Base-by-base conservation (phyloP, 2,329 filamentous ascomycete species). In the Arthrobotrys megalospora region DNA sequence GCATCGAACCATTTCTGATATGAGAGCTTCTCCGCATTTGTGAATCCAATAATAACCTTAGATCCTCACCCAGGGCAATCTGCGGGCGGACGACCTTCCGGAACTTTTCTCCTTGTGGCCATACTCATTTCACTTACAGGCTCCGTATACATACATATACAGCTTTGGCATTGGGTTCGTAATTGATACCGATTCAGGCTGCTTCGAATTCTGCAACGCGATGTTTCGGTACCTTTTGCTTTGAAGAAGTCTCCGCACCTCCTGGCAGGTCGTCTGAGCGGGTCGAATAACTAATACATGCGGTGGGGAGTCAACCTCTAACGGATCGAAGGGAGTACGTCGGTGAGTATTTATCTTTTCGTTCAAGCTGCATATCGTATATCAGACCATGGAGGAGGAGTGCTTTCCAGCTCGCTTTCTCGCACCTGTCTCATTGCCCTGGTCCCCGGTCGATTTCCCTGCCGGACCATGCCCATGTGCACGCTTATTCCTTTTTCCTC, bases 401-500 rank as follows among this genome's bases (percentile, higher is more conserved):
- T 64, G 53, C 52, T 62, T 62, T 52, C 66, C 48, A 53, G 52
- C 34, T 45, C 48, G 48, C 70, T 63, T 67, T 60, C 21, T 58
- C 28, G 64, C 55, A 58, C 48, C 55, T 53, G 72, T 69, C 65
- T 76, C 38, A 70, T 76, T 68, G 70, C 73, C 73, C 73, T 45
- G 60, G 72, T 43, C 72, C 60, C 73, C 65, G 69, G 73, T 77
- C 73, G 28, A 66, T 62, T 77, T 77, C 73, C 73, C 73, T 77
- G 73, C 65, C 72, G 65, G 66, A 62, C 73, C 73, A 70, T 77
- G 73, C 73, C 73, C 73, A 77, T 77, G 73, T 77, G 73, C 73
- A 70, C 73, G 41, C 41, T 70, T 77, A 70, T 77, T 77, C 60
- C 73, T 71, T 77, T 77, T 77, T 77, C 60, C 60, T 58, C 60